Conservation (phyloP, 2,329 filamentous ascomycete species). For the Drechslera avenae region DNA sequence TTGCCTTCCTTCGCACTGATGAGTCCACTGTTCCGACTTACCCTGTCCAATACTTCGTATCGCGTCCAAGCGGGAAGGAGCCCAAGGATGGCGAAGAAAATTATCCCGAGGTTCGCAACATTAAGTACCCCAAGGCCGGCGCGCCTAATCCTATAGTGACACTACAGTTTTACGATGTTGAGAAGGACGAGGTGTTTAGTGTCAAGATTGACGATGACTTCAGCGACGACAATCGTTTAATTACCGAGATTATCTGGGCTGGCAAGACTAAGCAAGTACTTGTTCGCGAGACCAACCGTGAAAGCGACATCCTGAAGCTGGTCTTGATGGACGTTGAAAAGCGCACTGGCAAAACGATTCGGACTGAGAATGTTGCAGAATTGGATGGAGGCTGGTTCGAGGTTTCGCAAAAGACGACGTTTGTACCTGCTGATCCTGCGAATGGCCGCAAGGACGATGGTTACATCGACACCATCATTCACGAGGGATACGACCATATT, state of each 20-base stretch:
- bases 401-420: constrained; percentile 82
- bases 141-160: constrained; percentile 90
- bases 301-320: constrained; percentile 88
- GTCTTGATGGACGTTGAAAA: constrained; percentile 79
- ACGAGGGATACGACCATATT: constrained; percentile 86
- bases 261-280: constrained; percentile 74
- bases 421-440: constrained; percentile 79
- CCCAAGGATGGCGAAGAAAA: constrained; percentile 75
- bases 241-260: constrained; percentile 92
- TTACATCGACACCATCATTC: constrained; percentile 88
- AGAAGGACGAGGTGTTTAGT: constrained; percentile 75
- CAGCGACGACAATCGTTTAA: constrained; percentile 78
- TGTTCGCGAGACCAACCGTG: constrained; percentile 89
- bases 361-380: constrained; percentile 76
- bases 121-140: constrained; percentile 98
- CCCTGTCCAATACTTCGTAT: constrained; percentile 90
- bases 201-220: constrained; percentile 81
- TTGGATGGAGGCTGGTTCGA: constrained; percentile 99
- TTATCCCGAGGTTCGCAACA: constrained; percentile 86
- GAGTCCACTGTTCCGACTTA: constrained; percentile 91
- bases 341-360: constrained; percentile 76
- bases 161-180: constrained; percentile 85
- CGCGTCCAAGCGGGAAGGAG: constrained; percentile 75
- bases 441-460: constrained; percentile 82
- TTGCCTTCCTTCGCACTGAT: constrained; percentile 92